Conservation (phyloP, 371 early-diverging fungal genomes). For the Mortierella sp. region DNA sequence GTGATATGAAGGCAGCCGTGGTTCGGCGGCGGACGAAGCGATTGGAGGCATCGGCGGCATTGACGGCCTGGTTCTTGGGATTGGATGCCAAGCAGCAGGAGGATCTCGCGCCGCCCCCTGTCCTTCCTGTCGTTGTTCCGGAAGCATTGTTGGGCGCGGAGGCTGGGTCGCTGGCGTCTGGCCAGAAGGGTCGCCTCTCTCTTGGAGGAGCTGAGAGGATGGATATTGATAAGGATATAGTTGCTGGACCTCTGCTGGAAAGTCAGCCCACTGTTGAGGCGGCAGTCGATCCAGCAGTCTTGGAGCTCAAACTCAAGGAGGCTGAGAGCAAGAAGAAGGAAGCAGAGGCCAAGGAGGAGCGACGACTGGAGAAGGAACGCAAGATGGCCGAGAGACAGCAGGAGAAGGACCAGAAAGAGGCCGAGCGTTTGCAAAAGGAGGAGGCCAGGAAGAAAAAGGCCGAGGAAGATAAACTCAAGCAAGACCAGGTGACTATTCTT, state of each 20-base stretch:
- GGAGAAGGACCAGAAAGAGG: slow-evolving; percentile 60
- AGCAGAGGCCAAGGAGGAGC: slow-evolving; percentile 50
- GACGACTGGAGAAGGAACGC: slow-evolving; percentile 59
- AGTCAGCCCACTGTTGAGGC: slow-evolving; percentile 41
- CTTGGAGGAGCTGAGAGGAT: slow-evolving; percentile 18
- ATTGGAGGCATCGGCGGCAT: slow-evolving; percentile 54
- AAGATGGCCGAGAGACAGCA: slow-evolving; percentile 59
- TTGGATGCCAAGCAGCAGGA: slow-evolving; percentile 45
- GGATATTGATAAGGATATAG: slow-evolving; percentile 33
- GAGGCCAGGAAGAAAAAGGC: slow-evolving; percentile 60
- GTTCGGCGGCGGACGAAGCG: slow-evolving; percentile 38
- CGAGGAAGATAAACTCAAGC: slow-evolving; percentile 52
- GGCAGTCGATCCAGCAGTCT: slow-evolving; percentile 39
- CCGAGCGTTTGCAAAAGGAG: slow-evolving; percentile 58
- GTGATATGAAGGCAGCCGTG: slow-evolving; percentile 46
- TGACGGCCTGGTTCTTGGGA: slow-evolving; percentile 54
- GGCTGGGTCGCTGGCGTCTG: not conserved
- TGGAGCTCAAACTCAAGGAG: slow-evolving; percentile 51
- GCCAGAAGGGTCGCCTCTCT: slow-evolving; percentile 16
- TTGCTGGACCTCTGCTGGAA: slow-evolving; percentile 22
- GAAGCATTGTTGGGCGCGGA: slow-evolving; percentile 6
- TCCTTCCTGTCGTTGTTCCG: not conserved
- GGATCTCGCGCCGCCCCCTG: slow-evolving; percentile 40
- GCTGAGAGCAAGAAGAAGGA: slow-evolving; percentile 57
- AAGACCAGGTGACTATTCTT: slow-evolving; percentile 35